Base-by-base conservation (phyloP, 129 eudicot species). In the Calendula officinalis region DNA sequence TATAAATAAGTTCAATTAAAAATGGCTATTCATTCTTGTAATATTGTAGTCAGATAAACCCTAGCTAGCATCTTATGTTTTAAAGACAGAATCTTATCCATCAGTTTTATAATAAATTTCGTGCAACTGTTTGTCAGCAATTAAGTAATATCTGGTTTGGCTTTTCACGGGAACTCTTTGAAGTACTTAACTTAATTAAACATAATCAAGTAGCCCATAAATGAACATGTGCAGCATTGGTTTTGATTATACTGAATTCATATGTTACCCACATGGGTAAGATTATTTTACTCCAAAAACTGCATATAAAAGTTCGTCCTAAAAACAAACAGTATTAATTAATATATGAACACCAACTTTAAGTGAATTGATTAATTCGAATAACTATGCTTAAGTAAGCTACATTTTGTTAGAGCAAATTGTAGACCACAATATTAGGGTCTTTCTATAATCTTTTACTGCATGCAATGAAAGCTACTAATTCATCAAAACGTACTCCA, bases 221-320 rank as follows among this genome's bases (percentile, higher is more conserved):
- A 64, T 64, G 78, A 56, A 56, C 72, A 65, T 73, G 67, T 63
- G 60, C 70, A 52, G 7, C 58, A 72, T 48, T 56, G 70, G 62
- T 53, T 53, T 43, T 54, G 43, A 16, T 22, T 53, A 35, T 39
- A 40, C 40, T 10, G 49, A 64, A 7, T 72, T 72, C 15, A 54
- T n/a, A 68, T 73, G 66, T 55, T 64, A 64, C 60, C 65, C 77
- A 64, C 60, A 64, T 64, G 78, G 39, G 54, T 12, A 49, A 65
- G 56, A 65, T 56, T 65, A 55, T 32, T 73, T 45, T 55, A 73
- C 40, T 37, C 65, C 49, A 48, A 36, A 54, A 64, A 64, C 52
- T 55, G 66, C 71, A 64, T 36, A 72, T 22, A 22, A 22, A 55
- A 56, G 50, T 36, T 54, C 51, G n/a, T 36, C 52, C 58, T 44